These are phyloP conservation scores for Cryptococcus wingfieldii DNA, from an alignment of 1,284 basidiomycete genomes.

Conservation along the genomic window DNA sequence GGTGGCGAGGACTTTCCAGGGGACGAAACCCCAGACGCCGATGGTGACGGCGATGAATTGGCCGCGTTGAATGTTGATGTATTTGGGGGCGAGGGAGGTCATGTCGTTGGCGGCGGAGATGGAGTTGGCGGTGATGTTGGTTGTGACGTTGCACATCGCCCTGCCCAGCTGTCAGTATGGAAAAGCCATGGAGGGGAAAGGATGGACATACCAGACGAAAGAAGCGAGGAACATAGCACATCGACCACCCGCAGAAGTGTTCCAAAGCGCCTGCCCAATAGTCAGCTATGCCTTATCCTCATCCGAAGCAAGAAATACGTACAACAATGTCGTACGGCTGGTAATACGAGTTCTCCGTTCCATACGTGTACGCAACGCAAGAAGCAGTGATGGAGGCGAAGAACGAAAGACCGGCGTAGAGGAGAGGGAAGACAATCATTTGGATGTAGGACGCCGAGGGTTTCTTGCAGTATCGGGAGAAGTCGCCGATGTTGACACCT, in stretches of 20 bases:
- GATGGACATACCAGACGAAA: conserved; percentile 54
- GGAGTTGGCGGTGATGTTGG: conserved; percentile 63
- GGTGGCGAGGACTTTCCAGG: conserved; percentile 39
- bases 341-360: conserved; percentile 38
- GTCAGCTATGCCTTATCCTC: conserved; percentile 17
- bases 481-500: conserved; percentile 68
- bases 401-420: conserved; percentile 60
- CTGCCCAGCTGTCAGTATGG: too few relatives aligned
- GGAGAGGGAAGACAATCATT: conserved; percentile 62
- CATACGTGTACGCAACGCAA: conserved; percentile 59
- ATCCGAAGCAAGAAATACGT: conserved; percentile 52
- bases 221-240: conserved; percentile 72
- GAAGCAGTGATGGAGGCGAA: conserved; percentile 63
- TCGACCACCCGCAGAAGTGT: conserved; percentile 55
- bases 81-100: conserved; percentile 55
- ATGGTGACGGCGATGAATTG: conserved; percentile 68
- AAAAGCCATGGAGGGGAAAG: too few relatives aligned
- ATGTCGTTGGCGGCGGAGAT: conserved; percentile 74
- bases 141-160: conserved; percentile 63
- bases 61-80: conserved; percentile 70
- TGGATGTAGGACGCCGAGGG: conserved; percentile 56
- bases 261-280: conserved; percentile 60
- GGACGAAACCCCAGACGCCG: conserved; percentile 58
- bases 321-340: conserved; percentile 44
- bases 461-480: conserved; percentile 48